phyloP scores from a whole-genome alignment of 352 stramenopile species.

The Phytophthora capsici region DNA sequence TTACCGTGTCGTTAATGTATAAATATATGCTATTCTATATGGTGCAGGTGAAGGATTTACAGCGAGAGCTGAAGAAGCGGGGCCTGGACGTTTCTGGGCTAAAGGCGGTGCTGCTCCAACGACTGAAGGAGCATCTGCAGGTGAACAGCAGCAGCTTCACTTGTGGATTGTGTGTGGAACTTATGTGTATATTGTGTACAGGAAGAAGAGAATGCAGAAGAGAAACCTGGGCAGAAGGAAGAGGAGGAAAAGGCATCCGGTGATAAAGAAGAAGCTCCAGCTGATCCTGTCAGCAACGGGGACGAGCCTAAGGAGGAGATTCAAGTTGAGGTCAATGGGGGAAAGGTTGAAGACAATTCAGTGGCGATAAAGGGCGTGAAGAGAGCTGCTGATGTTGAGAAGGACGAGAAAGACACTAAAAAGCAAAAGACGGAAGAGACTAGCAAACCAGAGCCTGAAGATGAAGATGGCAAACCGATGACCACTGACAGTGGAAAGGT shows the following conservation, averaged over 20 bases:
- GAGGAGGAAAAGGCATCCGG: neutral
- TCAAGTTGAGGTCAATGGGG: neutral
- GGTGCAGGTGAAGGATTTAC: constrained; percentile 62
- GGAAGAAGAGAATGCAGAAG: constrained; percentile 9
- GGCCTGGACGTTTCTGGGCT: constrained; percentile 45
- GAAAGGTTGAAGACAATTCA: neutral
- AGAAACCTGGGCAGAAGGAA: constrained; percentile 1
- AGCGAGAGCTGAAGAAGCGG: constrained; percentile 49
- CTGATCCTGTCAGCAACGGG: neutral
- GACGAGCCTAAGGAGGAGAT: constrained; percentile 3
- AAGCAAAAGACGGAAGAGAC: constrained; percentile 15
- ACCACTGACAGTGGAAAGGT: neutral
- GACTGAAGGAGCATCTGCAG: constrained; percentile 46
- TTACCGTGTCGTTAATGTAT: no score
- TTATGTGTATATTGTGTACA: neutral
- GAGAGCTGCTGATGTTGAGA: constrained; percentile 9
- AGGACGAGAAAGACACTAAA: constrained; percentile 21
- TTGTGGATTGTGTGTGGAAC: no score
- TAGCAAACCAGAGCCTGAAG: constrained; percentile 21
- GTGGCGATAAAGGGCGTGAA: constrained; percentile 11
- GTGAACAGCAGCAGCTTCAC: constrained; percentile 1
- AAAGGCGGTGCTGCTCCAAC: constrained; percentile 50
- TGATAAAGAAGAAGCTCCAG: neutral
- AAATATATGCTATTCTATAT: neutral
- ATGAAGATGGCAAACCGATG: constrained; percentile 22